phyloP scores from a whole-genome alignment of 495 filamentous ascomycete genomes.

The Tuber umbilicatum region DNA sequence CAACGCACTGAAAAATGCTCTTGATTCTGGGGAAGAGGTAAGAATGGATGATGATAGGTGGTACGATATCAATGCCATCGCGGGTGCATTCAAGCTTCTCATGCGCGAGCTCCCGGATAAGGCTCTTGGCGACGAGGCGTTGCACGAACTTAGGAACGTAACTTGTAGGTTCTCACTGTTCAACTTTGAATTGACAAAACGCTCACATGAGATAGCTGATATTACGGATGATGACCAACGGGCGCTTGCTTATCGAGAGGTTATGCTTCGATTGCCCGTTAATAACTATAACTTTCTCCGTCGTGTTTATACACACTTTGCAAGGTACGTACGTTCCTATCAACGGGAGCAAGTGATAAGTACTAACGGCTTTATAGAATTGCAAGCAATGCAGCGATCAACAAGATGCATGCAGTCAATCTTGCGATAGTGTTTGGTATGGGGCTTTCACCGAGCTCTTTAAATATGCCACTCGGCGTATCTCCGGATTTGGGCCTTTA shows the following conservation, averaged over 20 bases:
- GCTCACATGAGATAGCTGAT: constrained; percentile 30
- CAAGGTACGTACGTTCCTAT: constrained; percentile 31
- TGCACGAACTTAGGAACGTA: constrained; percentile 37
- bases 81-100: constrained; percentile 42
- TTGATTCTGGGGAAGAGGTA: constrained; percentile 41
- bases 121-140: constrained; percentile 31
- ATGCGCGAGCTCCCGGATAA: constrained; percentile 43
- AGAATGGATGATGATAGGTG: constrained; percentile 43
- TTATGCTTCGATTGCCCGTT: constrained; percentile 37
- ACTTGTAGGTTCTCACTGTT: constrained; percentile 23
- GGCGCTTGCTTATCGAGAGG: constrained; percentile 34
- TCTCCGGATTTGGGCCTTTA: constrained; percentile 40
- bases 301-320: constrained; percentile 41
- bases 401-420: constrained; percentile 43
- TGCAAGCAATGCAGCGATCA: constrained; percentile 34
- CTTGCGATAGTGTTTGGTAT: constrained; percentile 44
- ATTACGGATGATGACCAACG: constrained; percentile 40
- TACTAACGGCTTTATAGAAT: constrained; percentile 33
- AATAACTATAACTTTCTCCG: constrained; percentile 42
- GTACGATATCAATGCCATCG: constrained; percentile 44
- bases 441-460: constrained; percentile 39
- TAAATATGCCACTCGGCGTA: constrained; percentile 38
- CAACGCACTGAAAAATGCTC: constrained; percentile 39
- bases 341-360: neutral
- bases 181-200: neutral